Evolutionary conservation across 208 protist genomes (phyloP), one percentile per base, ranked within the genome.

Genomic region (Crithidia fasciculata): DNA sequence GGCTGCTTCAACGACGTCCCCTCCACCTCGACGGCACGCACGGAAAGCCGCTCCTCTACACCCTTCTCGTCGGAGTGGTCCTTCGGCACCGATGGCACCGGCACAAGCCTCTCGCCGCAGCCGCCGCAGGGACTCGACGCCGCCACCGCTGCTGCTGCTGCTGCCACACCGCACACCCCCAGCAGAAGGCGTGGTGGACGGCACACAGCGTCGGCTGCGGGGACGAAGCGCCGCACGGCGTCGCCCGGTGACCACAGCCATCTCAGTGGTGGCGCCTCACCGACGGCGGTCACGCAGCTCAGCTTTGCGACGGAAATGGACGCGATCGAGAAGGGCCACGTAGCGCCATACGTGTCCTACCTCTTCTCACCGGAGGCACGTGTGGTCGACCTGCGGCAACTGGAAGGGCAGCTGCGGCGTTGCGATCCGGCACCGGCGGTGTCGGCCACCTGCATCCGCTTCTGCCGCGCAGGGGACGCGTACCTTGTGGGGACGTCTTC

Each of bases 401-500:
- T 82, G 39, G 58, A 76, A 39, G 45, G 59, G 53, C 55, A 55
- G 18, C 45, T 59, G 80, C 19, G 49, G 40, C 59, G 12, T 55
- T 43, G 44, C 43, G 49, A 63, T 28, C 54, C 63, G 56, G 9
- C 72, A 44, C 49, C 63, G 43, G 40, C 57, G 15, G 58, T 72
- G 12, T 40, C 64, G 37, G 85, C 82, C 19, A 87, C 82, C 36
- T 81, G 84, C 39, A 57, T 92, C 3, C 61, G 43, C 54, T 92
- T 89, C 69, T 81, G 66, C 19, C 87, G 66, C 28, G 72, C 75
- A 4, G 82, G 79, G 3, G 70, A 81, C 40, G 79, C 77, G 72
- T 92, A 88, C 41, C 58, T 89, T 40, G 72, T 92, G 5, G 87
- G 87, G 16, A 87, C 80, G 47, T 74, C 77, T 45, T 71, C 52